Percentiles rank a stretch among this genome's conserved stretches.
Evolutionary conservation across 768 basidiomycete genomes (phyloP).

Genomic region (Psilocybe cubensis): DNA sequence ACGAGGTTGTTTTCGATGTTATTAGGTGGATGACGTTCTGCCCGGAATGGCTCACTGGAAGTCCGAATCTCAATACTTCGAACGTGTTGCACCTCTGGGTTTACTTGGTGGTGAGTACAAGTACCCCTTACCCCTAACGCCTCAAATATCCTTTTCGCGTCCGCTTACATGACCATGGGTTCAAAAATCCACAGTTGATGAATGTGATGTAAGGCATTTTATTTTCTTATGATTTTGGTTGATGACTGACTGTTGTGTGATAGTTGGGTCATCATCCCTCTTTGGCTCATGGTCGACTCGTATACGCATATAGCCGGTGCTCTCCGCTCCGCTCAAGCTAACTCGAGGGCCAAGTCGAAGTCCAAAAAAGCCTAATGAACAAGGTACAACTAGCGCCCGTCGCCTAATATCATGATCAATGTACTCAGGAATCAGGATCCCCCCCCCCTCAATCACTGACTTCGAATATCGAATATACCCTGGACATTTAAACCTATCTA

Average conservation of each 20-base stretch:
- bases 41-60: conserved; percentile 84
- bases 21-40: conserved; percentile 86
- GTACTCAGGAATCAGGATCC: too few species aligned
- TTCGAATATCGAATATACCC: too few species aligned
- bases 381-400: too few species aligned
- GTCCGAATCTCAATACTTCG: conserved; percentile 70
- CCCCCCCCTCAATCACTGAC: too few species aligned
- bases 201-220: conserved; percentile 64
- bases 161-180: not conserved
- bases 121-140: conserved; percentile 33
- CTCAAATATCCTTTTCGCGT: not conserved
- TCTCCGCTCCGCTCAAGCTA: conserved; percentile 37
- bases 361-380: conserved; percentile 3
- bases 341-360: conserved; percentile 2
- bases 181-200: conserved; percentile 76
- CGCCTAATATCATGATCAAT: too few species aligned
- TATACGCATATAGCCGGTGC: conserved; percentile 69
- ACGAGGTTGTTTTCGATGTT: not conserved
- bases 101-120: conserved; percentile 76
- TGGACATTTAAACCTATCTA: too few species aligned
- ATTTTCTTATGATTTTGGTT: not conserved
- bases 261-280: conserved; percentile 82
- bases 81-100: conserved; percentile 79
- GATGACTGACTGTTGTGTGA: not conserved
- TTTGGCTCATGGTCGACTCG: conserved; percentile 79